phyloP scores from a whole-genome alignment of 129 eudicot species.

The Ambrosia artemisiifolia region DNA sequence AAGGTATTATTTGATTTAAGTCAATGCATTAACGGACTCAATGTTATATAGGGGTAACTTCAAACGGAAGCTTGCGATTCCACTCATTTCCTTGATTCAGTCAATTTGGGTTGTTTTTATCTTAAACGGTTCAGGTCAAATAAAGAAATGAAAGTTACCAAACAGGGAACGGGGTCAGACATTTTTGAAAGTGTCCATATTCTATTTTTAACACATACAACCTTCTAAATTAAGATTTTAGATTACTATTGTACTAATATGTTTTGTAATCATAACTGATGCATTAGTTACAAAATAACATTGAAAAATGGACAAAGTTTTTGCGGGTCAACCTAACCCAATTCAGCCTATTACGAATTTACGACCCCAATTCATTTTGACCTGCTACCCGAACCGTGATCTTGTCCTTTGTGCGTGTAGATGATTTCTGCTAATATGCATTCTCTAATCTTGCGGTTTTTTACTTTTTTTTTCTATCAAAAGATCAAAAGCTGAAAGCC shows the following conservation, averaged over 20 bases:
- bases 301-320: not conserved
- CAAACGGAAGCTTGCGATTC: not conserved
- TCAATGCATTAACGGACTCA: not conserved
- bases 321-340: not conserved
- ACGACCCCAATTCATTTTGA: not conserved
- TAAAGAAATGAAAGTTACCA: not conserved
- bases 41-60: not conserved
- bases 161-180: not conserved
- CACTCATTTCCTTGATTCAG: not conserved
- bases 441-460: not conserved
- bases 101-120: not conserved
- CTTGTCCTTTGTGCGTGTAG: not conserved
- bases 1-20: slow-evolving; percentile 35
- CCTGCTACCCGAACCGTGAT: not conserved
- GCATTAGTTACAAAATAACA: not conserved
- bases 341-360: not conserved
- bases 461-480: slow-evolving; percentile 10
- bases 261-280: not conserved
- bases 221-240: not conserved
- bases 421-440: slow-evolving; percentile 6
- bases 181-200: not conserved
- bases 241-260: not conserved
- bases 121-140: not conserved
- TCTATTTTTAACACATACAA: not conserved
- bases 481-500: slow-evolving; percentile 54